Evolutionary conservation across 1,284 basidiomycete genomes (phyloP), one percentile per base, ranked within the genome.

Genomic region (Coriolopsis trogii): DNA sequence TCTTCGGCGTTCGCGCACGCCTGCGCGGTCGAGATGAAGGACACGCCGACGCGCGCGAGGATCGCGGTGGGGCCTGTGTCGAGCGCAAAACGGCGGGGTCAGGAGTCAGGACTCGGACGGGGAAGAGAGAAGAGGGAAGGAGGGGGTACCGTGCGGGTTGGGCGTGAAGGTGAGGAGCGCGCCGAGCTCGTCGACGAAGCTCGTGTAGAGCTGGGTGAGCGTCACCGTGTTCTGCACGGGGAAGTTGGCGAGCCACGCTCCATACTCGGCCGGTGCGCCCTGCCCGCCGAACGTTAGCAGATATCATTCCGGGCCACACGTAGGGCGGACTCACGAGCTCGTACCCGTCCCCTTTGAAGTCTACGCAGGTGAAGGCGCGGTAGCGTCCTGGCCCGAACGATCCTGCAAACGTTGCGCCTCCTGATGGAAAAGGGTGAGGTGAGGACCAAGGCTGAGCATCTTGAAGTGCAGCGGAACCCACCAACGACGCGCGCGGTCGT

Each of bases 1-100:
- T 76, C 68, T 59, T 81, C 78, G 0, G 82, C 83, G 56, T 82
- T 85, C 1, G 70, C 55, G 58, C 83, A 87, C 0, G 84, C 84
- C 57, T 85, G 82, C 2, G 74, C 76, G 12, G 72, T 66, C 3
- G 82, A 85, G 41, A 85, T 80, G 58, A 84, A 78, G 0, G 82
- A 85, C 3, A 85, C 76, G 16, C 84, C 83, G 3, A 80, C 76
- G 16, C 82, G 75, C 1, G 72, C 81, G n/a, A 82, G 70, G 41
- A 84, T 79, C 0, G 70, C 67, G 0, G 76, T 81, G 4, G 68
- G 53, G 3, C 60, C 64, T 49, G 38, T 16, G 23, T n/a, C n/a
- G n/a, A 15, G 21, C 4, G 24, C 36, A 24, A 16, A 24, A 20
- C 3, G 26, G 51, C 1, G 39, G 34, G 3, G 16, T 13, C 2